Conservation (phyloP, 2,329 filamentous ascomycete species). For the Colletotrichum sp. region DNA sequence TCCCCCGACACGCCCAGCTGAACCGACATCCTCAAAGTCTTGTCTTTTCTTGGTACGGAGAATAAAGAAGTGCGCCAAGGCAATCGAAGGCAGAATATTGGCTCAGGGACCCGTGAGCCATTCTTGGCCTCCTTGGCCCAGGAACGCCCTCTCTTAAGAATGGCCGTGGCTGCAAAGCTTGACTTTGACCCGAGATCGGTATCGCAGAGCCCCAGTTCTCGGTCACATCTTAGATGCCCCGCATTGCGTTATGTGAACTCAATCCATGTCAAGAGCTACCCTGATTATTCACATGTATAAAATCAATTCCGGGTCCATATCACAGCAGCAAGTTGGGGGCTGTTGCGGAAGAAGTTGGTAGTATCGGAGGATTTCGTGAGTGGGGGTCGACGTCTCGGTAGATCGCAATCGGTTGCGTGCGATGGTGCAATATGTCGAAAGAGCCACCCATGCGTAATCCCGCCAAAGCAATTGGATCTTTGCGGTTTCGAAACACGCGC, state of each 20-base stretch:
- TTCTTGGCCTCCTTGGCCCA: background rate
- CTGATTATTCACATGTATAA: background rate
- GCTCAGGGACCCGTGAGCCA: background rate
- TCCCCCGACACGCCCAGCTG: background rate
- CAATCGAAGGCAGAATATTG: background rate
- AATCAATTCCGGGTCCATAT: background rate
- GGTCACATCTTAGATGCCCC: background rate
- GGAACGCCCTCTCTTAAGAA: background rate
- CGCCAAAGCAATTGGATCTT: background rate
- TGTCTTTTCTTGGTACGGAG: background rate
- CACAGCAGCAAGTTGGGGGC: background rate
- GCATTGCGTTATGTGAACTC: background rate
- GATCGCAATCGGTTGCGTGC: background rate
- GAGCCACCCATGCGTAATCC: background rate
- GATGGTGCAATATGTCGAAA: constrained; percentile 2
- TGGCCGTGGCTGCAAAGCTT: background rate
- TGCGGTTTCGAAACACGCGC: background rate
- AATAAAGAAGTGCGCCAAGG: background rate
- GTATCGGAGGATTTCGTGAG: background rate
- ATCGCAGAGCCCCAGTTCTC: background rate
- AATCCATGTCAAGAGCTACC: background rate
- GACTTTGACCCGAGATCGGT: background rate
- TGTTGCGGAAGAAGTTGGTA: background rate
- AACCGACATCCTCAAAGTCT: background rate
- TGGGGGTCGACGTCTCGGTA: background rate